Evolutionary conservation across 2,329 filamentous ascomycete species (phyloP), one percentile per base, ranked within the genome.

Genomic region (Parasarocladium wereldwijsianum): DNA sequence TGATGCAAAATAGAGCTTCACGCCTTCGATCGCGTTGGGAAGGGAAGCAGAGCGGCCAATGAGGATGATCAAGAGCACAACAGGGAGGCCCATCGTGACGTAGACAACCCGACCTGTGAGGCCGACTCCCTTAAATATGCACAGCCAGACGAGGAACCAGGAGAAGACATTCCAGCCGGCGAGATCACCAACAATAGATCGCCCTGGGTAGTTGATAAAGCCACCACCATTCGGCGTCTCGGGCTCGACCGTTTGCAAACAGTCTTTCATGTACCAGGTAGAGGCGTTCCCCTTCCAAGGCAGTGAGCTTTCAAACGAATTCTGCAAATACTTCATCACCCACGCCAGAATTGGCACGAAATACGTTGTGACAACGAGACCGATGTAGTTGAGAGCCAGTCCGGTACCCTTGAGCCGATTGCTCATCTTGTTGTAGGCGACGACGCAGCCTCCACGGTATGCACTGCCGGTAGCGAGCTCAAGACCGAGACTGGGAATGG

Each of bases 381-480:
- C 53, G 29, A 64, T 54, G 28, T 62, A 52, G 12, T 64, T 49
- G 3, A 57, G 51, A 0, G 55, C 57, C 24, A 66, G 41, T 0
- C 62, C 62, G 2, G 59, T 55, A 2, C 62, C 62, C 34, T 57
- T 61, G 8, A 64, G 41, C 5, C 61, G 49, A 14, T 43, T 38
- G 36, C 62, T 54, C 26, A 64, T 50, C 29, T 59, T 62, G 42
- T 57, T 53, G 38, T 50, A 63, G 3, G 60, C 58, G 27, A 62
- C 54, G 8, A 61, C 54, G 3, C 51, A 54, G 10, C 59, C 60
- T 20, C 57, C 57, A n/a, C 60, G 58, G 37, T 64, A 64, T 2
- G 60, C 59, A 38, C 64, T 76, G 32, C 79, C 79, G 26, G 76
- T 79, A 29, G 75, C 76, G 25, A 65, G 60, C 36, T 66, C 60